Conservation (phyloP, 2,329 filamentous ascomycete genomes). For the Lachnellula occidentalis region DNA sequence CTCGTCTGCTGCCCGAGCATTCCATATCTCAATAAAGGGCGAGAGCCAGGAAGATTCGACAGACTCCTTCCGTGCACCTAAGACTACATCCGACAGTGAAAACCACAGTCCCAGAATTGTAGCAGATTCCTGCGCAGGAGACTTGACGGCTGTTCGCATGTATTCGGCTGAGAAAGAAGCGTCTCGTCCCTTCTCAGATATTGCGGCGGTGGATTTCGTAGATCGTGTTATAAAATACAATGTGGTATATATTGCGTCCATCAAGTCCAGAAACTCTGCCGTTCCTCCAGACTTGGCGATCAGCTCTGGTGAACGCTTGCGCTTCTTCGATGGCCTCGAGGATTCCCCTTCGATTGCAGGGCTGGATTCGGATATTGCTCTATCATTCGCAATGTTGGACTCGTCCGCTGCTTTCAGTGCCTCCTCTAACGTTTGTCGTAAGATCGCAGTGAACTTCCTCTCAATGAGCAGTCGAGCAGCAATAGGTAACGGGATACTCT, state of each 20-base stretch:
- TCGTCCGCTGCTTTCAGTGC: conserved; percentile 31
- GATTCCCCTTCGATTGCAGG: conserved; percentile 22
- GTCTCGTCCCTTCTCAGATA: conserved; percentile 7
- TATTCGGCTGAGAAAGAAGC: conserved; percentile 27
- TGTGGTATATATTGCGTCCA: conserved; percentile 20
- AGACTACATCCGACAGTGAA: conserved; percentile 19
- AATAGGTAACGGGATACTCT: conserved; percentile 61
- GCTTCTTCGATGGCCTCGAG: conserved; percentile 33
- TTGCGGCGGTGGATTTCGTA: conserved; percentile 8
- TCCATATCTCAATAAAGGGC: conserved; percentile 30
- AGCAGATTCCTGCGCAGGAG: conserved; percentile 26
- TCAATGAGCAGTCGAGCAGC: conserved; percentile 68
- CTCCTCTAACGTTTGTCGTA: conserved; percentile 63
- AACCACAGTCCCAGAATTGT: conserved; percentile 29
- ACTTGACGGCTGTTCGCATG: conserved; percentile 28
- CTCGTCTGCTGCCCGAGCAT: conserved; percentile 16
- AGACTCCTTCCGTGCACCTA: conserved; percentile 1
- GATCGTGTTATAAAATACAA: conserved; percentile 19
- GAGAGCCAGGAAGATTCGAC: conserved; percentile 19
- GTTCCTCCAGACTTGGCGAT: conserved; percentile 6
- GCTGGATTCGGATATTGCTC: conserved; percentile 7
- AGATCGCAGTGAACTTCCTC: conserved; percentile 58
- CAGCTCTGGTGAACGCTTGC: conserved; percentile 27
- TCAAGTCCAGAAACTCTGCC: conserved; percentile 8
- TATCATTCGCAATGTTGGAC: conserved; percentile 16